These are phyloP conservation scores for Cladosporium oxysporum DNA, from an alignment of 2,329 filamentous ascomycete genomes.

Conservation along the genomic window DNA sequence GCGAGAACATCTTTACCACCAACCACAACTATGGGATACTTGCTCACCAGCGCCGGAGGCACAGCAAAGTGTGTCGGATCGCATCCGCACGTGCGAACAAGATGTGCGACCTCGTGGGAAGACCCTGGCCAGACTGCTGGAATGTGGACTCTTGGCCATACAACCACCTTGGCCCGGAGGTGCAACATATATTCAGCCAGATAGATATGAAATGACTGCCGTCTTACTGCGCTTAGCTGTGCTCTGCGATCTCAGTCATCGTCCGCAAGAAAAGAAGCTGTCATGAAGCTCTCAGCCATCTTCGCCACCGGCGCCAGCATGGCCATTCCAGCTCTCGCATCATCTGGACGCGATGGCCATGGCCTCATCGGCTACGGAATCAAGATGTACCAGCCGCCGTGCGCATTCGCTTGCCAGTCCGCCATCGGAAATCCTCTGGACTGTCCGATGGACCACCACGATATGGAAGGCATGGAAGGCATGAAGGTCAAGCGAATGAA, in stretches of 20 bases:
- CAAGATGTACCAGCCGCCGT: slow-evolving; percentile 29
- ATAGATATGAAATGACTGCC: not conserved
- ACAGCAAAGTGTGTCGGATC: not conserved
- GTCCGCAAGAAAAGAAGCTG: not conserved
- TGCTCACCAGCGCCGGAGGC: slow-evolving; percentile 1
- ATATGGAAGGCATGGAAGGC: slow-evolving; percentile 20
- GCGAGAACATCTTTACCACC: not conserved
- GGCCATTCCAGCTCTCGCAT: not conserved
- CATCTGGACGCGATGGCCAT: slow-evolving; percentile 6
- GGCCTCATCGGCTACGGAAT: slow-evolving; percentile 31
- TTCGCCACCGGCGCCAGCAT: slow-evolving; percentile 7
- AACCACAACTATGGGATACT: slow-evolving; percentile 2
- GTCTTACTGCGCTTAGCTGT: not conserved
- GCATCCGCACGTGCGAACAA: not conserved
- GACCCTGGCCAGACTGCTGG: slow-evolving; percentile 14
- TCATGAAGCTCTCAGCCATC: not conserved
- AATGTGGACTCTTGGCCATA: slow-evolving; percentile 8
- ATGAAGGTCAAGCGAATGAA: slow-evolving; percentile 22
- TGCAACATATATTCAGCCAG: not conserved
- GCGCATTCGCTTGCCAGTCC: slow-evolving; percentile 29
- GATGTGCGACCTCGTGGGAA: not conserved
- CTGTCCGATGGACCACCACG: slow-evolving; percentile 21
- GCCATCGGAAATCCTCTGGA: slow-evolving; percentile 23
- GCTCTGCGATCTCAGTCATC: not conserved
- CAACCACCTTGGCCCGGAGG: not conserved